These are phyloP conservation scores for Saxophila tyrrhenica DNA, from an alignment of 495 filamentous ascomycete genomes.

Conservation along the genomic window DNA sequence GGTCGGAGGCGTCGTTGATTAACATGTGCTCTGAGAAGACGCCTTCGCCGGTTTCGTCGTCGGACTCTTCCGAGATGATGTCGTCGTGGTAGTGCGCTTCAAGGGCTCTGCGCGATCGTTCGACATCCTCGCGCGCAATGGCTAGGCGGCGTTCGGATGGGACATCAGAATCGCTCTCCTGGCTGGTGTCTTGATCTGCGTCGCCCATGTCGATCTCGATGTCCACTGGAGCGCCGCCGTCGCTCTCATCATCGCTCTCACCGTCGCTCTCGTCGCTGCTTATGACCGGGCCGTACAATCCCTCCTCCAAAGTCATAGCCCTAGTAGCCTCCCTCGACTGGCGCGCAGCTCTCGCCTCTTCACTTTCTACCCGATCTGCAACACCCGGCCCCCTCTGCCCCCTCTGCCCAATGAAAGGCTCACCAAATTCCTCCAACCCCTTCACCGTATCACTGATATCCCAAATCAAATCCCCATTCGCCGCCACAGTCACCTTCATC, in stretches of 20 bases:
- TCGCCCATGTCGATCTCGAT: not conserved
- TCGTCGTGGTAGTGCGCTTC: not conserved
- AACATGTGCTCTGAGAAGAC: too few relatives aligned
- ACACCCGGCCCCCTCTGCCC: too few relatives aligned
- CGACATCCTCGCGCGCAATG: not conserved
- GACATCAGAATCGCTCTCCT: not conserved
- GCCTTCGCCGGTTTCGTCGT: not conserved
- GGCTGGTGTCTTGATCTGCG: not conserved
- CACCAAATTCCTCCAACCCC: not conserved
- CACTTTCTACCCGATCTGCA: too few relatives aligned
- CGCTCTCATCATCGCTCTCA: too few relatives aligned
- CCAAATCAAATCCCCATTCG: constrained; percentile 2
- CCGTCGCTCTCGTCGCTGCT: not conserved
- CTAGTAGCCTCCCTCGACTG: too few relatives aligned
- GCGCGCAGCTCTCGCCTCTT: too few relatives aligned
- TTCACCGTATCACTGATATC: constrained; percentile 13
- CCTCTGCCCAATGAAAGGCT: not conserved
- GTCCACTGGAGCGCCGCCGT: not conserved
- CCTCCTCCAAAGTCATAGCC: too few relatives aligned
- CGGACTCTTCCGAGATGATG: not conserved
- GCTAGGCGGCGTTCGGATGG: not conserved
- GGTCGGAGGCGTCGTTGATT: constrained; percentile 12
- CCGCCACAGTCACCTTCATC: not conserved
- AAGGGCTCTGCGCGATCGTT: too few relatives aligned
- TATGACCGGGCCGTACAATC: too few relatives aligned